phyloP scores from a whole-genome alignment of 805 yeast species.

The Pichia californica region DNA sequence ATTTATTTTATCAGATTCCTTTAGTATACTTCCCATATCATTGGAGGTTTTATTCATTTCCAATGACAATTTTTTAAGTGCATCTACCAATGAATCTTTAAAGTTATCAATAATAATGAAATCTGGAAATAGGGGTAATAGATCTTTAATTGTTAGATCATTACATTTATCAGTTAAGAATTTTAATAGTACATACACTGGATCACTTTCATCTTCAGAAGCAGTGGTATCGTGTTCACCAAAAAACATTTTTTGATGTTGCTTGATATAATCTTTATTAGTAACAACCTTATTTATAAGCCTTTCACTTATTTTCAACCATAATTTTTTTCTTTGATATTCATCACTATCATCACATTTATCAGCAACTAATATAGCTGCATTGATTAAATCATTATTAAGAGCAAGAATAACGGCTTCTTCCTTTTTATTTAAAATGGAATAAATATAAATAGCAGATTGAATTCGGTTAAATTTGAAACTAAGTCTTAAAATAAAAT shows the following conservation, averaged over 20 bases:
- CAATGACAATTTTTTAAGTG: slow-evolving; percentile 68
- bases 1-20: slow-evolving; percentile 52
- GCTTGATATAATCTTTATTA: slow-evolving; percentile 23
- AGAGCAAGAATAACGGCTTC: slow-evolving; percentile 78
- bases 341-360: slow-evolving; percentile 32
- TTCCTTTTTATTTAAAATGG: slow-evolving; percentile 62
- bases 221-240: slow-evolving; percentile 1
- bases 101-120: slow-evolving; percentile 74
- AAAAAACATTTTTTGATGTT: slow-evolving; percentile 17
- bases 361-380: slow-evolving; percentile 54
- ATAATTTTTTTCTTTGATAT: slow-evolving; percentile 55
- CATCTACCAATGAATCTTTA: slow-evolving; percentile 73
- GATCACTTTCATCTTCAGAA: slow-evolving; percentile 16
- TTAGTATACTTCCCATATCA: slow-evolving; percentile 71
- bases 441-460: slow-evolving; percentile 68
- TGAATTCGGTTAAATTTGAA: slow-evolving; percentile 49
- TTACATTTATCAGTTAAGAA: slow-evolving; percentile 40
- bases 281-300: slow-evolving; percentile 33
- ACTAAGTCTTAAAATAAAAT: slow-evolving; percentile 70
- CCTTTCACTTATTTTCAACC: slow-evolving; percentile 60
- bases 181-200: slow-evolving; percentile 27
- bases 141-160: slow-evolving; percentile 64
- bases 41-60: slow-evolving; percentile 57
- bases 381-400: slow-evolving; percentile 47
- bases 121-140: slow-evolving; percentile 81